Conservation (phyloP, 345 rosid species). For the Pistacia integerrima region DNA sequence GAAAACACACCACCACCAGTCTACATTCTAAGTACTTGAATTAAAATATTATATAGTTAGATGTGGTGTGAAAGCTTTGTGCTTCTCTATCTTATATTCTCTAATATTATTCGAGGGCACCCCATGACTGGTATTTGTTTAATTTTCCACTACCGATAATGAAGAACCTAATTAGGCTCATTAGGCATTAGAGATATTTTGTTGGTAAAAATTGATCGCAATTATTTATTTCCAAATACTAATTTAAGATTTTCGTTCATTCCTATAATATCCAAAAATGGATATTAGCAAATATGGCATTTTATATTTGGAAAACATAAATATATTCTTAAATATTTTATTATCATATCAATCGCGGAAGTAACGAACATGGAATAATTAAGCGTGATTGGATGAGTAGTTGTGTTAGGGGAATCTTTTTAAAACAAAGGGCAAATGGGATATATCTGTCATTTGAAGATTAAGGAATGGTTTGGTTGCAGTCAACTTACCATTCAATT, state of each 20-base stretch:
- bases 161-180: neutral
- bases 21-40: slow-evolving; percentile 15
- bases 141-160: neutral
- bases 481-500: slow-evolving; percentile 10
- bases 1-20: slow-evolving; percentile 16
- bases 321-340: too few species aligned
- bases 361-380: too few species aligned
- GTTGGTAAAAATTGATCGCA: too few species aligned
- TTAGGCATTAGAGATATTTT: too few species aligned
- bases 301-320: too few species aligned
- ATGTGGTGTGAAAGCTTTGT: neutral
- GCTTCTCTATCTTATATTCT: neutral
- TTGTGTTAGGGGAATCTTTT: neutral
- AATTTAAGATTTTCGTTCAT: too few species aligned
- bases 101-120: neutral
- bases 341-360: too few species aligned
- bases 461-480: slow-evolving; percentile 9
- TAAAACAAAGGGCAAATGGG: neutral
- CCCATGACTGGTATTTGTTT: too few species aligned
- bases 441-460: slow-evolving; percentile 11
- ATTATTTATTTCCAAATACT: too few species aligned
- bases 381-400: too few species aligned
- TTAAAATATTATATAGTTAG: neutral
- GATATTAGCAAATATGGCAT: too few species aligned
- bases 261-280: too few species aligned